phyloP scores from a whole-genome alignment of 768 basidiomycete species.

The Tylopilus sp. region DNA sequence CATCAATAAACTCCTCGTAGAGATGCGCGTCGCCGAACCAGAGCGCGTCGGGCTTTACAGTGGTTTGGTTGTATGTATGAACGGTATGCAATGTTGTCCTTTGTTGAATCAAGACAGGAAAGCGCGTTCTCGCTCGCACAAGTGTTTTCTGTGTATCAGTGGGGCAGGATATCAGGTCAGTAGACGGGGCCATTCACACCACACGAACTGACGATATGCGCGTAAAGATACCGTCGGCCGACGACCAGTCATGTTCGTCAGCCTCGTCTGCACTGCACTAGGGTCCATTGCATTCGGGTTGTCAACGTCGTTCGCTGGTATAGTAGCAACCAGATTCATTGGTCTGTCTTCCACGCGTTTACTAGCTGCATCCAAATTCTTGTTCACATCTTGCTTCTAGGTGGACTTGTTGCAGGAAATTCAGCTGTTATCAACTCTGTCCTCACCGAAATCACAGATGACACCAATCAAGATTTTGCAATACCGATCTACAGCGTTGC shows the following conservation, averaged over 20 bases:
- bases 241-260: slow-evolving; percentile 57
- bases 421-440: slow-evolving; percentile 59
- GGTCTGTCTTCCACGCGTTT: slow-evolving; percentile 31
- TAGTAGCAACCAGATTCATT: slow-evolving; percentile 49
- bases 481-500: slow-evolving; percentile 56
- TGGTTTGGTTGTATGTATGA: slow-evolving; percentile 49
- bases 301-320: slow-evolving; percentile 45
- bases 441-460: slow-evolving; percentile 60
- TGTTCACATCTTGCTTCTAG: slow-evolving; percentile 26
- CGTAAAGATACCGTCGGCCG: slow-evolving; percentile 54
- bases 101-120: slow-evolving; percentile 38
- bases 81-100: slow-evolving; percentile 10
- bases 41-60: slow-evolving; percentile 69
- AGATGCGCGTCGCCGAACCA: slow-evolving; percentile 49
- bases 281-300: slow-evolving; percentile 54
- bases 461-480: slow-evolving; percentile 55
- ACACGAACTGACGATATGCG: neutral
- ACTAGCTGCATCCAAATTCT: neutral
- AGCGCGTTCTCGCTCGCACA: slow-evolving; percentile 61
- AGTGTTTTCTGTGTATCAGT: slow-evolving; percentile 56
- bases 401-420: slow-evolving; percentile 60
- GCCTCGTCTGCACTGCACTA: slow-evolving; percentile 48
- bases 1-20: slow-evolving; percentile 11
- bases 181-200: too few species aligned
- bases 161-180: slow-evolving; percentile 53